These are phyloP conservation scores for Phytophthora sp. DNA, from an alignment of 352 stramenopile genomes.

Conservation along the genomic window DNA sequence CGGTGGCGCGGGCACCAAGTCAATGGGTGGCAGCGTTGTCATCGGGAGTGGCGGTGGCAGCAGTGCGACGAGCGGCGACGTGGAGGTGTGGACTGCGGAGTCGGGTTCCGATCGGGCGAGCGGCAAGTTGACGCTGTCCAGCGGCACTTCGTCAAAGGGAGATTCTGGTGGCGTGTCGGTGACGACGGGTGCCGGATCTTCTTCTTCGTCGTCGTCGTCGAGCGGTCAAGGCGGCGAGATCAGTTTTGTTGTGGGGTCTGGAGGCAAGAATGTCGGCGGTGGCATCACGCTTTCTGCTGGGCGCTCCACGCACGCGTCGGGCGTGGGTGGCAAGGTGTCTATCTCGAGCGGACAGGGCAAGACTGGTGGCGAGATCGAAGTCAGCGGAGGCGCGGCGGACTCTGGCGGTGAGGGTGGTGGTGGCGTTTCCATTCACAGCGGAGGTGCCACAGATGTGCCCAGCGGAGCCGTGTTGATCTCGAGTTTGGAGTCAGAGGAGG, in stretches of 20 bases:
- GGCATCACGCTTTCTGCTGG: constrained; percentile 6
- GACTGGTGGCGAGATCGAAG: constrained; percentile 7
- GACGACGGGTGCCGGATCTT: neutral
- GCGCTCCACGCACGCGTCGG: neutral
- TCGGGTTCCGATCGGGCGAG: constrained; percentile 1
- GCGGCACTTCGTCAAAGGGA: neutral
- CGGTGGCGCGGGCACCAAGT: no score
- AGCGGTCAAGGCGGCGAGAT: constrained; percentile 6
- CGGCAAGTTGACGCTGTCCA: neutral
- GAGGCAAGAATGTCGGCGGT: neutral
- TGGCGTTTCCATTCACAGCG: constrained; percentile 23
- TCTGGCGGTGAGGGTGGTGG: no score
- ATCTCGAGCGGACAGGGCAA: neutral
- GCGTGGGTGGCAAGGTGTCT: constrained; percentile 5
- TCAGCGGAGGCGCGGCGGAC: constrained; percentile 1
- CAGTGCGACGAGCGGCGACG: constrained; percentile 5
- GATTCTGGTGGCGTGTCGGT: constrained; percentile 1
- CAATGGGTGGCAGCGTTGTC: no score
- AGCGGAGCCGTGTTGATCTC: constrained; percentile 21
- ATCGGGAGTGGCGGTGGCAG: neutral
- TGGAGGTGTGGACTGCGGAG: constrained; percentile 7
- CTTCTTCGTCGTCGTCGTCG: no score
- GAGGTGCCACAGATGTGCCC: constrained; percentile 10
- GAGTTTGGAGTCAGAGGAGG: neutral
- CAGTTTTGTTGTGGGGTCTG: neutral